Conservation (phyloP, 495 filamentous ascomycete species). For the Tuber melanosporum region DNA sequence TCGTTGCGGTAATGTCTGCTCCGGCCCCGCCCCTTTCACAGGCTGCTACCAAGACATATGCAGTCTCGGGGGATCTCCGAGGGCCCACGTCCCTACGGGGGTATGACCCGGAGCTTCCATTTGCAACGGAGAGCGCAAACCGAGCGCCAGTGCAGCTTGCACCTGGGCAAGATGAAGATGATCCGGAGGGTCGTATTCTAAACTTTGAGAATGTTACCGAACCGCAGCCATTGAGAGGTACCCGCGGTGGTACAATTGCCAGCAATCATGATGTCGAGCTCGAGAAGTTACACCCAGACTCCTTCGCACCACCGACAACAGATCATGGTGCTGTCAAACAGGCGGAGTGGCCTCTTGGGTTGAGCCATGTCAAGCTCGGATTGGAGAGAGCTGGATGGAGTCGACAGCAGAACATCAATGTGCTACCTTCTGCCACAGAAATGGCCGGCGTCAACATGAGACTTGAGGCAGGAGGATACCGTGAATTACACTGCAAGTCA, state of each 20-base stretch:
- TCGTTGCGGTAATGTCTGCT: slow-evolving; percentile 15
- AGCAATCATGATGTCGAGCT: slow-evolving; percentile 48
- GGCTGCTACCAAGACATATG: slow-evolving; percentile 36
- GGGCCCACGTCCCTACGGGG: slow-evolving; percentile 39
- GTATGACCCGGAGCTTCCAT: slow-evolving; percentile 26
- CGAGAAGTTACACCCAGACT: slow-evolving; percentile 60
- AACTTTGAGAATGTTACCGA: slow-evolving; percentile 57
- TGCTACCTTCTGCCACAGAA: slow-evolving; percentile 57
- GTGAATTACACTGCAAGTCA: slow-evolving; percentile 59
- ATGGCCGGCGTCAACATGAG: slow-evolving; percentile 79
- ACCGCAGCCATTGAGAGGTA: slow-evolving; percentile 64
- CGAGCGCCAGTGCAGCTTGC: slow-evolving; percentile 41
- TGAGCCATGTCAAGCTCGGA: slow-evolving; percentile 59
- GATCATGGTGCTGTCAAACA: slow-evolving; percentile 59
- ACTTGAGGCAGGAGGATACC: slow-evolving; percentile 58
- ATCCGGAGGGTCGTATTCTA: slow-evolving; percentile 55
- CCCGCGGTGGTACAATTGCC: slow-evolving; percentile 49
- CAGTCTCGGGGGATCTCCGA: slow-evolving; percentile 24
- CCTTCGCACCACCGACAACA: slow-evolving; percentile 60
- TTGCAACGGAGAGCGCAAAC: slow-evolving; percentile 35
- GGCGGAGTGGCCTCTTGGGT: slow-evolving; percentile 65
- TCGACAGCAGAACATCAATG: slow-evolving; percentile 57
- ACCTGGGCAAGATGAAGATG: slow-evolving; percentile 53
- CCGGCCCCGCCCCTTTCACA: slow-evolving; percentile 18
- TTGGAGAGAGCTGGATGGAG: slow-evolving; percentile 59